Percentiles rank a stretch among this genome's conserved stretches.
Evolutionary conservation across 352 stramenopile genomes (phyloP).

Genomic region (Phytophthora pisi): DNA sequence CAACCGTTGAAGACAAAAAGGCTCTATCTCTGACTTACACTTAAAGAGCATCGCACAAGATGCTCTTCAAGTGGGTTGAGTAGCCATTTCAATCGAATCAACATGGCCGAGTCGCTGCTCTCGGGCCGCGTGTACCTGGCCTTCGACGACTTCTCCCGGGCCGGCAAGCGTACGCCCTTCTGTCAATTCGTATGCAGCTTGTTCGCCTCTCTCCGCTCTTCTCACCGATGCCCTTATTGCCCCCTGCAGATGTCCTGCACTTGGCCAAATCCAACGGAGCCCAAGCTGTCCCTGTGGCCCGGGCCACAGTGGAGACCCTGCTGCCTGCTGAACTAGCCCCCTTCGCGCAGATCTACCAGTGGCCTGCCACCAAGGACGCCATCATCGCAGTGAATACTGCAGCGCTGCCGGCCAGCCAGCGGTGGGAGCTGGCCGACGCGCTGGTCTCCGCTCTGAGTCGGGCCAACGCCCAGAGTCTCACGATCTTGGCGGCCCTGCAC

Average conservation of each 20-base stretch:
- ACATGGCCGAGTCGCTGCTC: slow-evolving; percentile 14
- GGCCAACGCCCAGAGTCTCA: slow-evolving; percentile 45
- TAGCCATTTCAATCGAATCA: background rate
- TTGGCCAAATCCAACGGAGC: slow-evolving; percentile 33
- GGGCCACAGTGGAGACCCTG: slow-evolving; percentile 12
- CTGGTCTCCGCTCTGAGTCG: slow-evolving; percentile 45
- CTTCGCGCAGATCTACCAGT: slow-evolving; percentile 29
- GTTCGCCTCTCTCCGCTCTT: background rate
- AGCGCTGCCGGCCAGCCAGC: slow-evolving; percentile 22
- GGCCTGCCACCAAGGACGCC: slow-evolving; percentile 27
- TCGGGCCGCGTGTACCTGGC: slow-evolving; percentile 53
- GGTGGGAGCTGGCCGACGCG: slow-evolving; percentile 55
- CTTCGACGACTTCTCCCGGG: slow-evolving; percentile 74
- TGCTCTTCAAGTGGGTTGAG: background rate
- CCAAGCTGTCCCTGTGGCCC: slow-evolving; percentile 9
- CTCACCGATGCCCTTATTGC: slow-evolving; percentile 1
- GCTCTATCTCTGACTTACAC: no score
- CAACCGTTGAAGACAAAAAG: background rate
- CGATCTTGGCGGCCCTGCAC: slow-evolving; percentile 57
- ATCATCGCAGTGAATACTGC: slow-evolving; percentile 45
- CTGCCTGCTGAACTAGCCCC: slow-evolving; percentile 13
- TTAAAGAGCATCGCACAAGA: background rate
- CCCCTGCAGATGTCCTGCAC: slow-evolving; percentile 40
- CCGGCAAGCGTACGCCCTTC: slow-evolving; percentile 52
- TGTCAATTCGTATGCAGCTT: background rate